phyloP scores from a whole-genome alignment of 2,329 filamentous ascomycete genomes.

The Nemania sp. region DNA sequence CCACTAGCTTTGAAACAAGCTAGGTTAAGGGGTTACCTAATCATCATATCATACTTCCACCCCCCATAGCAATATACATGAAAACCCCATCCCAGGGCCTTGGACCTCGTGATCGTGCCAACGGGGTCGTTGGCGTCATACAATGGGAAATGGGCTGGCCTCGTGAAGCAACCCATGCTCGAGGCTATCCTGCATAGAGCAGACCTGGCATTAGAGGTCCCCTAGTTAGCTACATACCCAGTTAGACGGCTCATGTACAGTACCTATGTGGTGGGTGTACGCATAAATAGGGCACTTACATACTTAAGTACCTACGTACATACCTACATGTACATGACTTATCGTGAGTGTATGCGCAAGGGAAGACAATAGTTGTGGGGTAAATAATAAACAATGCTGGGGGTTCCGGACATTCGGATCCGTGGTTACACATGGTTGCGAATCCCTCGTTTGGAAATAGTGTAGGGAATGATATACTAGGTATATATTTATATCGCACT shows the following conservation, averaged over 20 bases:
- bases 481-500: not conserved
- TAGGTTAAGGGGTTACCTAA: not conserved
- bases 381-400: not conserved
- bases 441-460: constrained; percentile 18
- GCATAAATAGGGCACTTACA: no score
- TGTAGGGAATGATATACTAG: constrained; percentile 12
- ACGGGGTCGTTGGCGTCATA: not conserved
- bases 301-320: not conserved
- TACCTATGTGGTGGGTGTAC: no score
- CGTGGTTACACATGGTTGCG: constrained; percentile 17
- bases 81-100: not conserved
- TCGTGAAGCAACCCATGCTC: not conserved
- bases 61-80: not conserved
- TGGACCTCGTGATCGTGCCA: not conserved
- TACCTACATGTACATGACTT: not conserved
- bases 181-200: not conserved
- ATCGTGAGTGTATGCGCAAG: not conserved
- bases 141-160: not conserved
- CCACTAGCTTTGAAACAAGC: constrained; percentile 27
- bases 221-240: not conserved
- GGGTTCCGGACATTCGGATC: constrained; percentile 21
- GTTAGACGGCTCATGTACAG: no score
- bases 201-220: no score
- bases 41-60: not conserved
- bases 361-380: not conserved